phyloP scores from a whole-genome alignment of 2,329 filamentous ascomycete species.

The Ophiostoma himal-ulmi region DNA sequence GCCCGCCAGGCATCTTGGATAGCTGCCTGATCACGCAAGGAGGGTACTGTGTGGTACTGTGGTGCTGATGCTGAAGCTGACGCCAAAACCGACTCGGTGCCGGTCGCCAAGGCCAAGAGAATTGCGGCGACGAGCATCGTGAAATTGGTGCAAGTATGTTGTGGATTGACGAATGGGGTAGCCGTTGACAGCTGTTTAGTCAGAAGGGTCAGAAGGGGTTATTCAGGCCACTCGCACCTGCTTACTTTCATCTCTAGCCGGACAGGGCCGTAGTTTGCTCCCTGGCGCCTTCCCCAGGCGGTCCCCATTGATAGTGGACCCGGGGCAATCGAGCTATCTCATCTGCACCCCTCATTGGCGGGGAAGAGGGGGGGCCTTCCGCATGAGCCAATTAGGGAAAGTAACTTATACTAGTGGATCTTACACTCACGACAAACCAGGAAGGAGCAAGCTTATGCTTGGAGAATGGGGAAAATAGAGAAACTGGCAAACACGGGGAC shows the following conservation, averaged over 20 bases:
- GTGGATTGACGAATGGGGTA: background rate
- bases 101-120: constrained; percentile 11
- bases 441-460: background rate
- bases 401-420: background rate
- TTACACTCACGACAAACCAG: background rate
- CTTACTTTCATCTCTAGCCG: constrained; percentile 7
- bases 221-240: background rate
- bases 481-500: constrained; percentile 9
- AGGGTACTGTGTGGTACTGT: constrained; percentile 37
- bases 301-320: background rate
- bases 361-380: constrained; percentile 13
- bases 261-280: background rate
- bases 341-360: constrained; percentile 18
- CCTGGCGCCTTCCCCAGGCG: background rate
- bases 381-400: constrained; percentile 15
- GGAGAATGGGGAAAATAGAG: constrained; percentile 12
- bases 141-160: background rate
- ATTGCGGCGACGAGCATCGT: background rate
- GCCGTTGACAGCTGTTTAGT: background rate
- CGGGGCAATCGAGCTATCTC: background rate
- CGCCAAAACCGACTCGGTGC: background rate
- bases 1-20: constrained; percentile 42
- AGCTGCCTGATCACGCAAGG: constrained; percentile 40
- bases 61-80: constrained; percentile 8
- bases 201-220: background rate